Evolutionary conservation across 495 filamentous ascomycete species (phyloP).

Genomic region (Aspergillus bridgeri): DNA sequence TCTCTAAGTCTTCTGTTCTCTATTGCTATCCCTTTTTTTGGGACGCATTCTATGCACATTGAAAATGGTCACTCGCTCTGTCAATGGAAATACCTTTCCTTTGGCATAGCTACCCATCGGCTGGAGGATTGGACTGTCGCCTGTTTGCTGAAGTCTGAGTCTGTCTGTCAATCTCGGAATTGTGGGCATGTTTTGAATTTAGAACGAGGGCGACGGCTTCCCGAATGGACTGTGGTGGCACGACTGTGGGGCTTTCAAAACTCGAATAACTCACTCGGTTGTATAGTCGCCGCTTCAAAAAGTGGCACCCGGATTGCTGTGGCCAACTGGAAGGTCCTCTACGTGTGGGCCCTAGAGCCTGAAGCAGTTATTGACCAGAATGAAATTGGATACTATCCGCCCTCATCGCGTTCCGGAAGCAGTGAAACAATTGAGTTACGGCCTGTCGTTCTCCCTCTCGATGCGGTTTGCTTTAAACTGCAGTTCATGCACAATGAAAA

Average conservation of each 20-base stretch:
- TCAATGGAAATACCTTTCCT: constrained; percentile 40
- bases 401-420: constrained; percentile 20
- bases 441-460: constrained; percentile 31
- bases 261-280: constrained; percentile 37
- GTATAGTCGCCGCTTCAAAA: constrained; percentile 39
- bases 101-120: constrained; percentile 40
- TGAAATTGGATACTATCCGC: constrained; percentile 28
- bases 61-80: constrained; percentile 19
- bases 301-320: constrained; percentile 40
- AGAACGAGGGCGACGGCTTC: constrained; percentile 38
- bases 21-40: constrained; percentile 43
- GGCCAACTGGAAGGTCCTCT: constrained; percentile 44
- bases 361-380: constrained; percentile 28
- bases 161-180: constrained; percentile 13
- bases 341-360: constrained; percentile 46
- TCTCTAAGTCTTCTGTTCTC: constrained; percentile 33
- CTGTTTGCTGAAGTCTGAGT: constrained; percentile 37
- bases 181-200: constrained; percentile 42
- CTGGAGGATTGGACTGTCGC: constrained; percentile 40
- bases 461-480: constrained; percentile 43
- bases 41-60: constrained; percentile 25
- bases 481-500: constrained; percentile 37
- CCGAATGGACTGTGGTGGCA: constrained; percentile 36
- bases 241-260: constrained; percentile 41
- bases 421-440: constrained; percentile 27